phyloP scores from a whole-genome alignment of 192 early-diverging fungal genomes.

The Umbelopsis sp. region DNA sequence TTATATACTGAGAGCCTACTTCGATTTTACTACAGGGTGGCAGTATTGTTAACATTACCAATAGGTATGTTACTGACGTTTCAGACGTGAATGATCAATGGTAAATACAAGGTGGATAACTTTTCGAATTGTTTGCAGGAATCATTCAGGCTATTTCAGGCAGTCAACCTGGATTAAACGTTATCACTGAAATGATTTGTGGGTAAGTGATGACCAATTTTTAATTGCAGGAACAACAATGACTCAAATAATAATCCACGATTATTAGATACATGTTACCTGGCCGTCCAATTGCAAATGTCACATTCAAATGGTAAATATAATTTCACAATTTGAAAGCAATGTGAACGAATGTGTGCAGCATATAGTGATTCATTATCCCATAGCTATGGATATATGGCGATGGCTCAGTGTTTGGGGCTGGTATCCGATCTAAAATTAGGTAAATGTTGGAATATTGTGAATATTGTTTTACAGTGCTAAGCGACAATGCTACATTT shows the following conservation, averaged over 20 bases:
- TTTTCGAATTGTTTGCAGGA: slow-evolving; percentile 17
- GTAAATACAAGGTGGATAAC: neutral
- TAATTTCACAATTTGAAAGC: neutral
- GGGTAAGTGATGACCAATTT: neutral
- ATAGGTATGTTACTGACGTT: neutral
- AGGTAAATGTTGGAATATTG: slow-evolving; percentile 40
- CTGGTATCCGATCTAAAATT: slow-evolving; percentile 63
- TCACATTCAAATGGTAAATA: slow-evolving; percentile 8
- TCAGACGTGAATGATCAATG: too few species aligned
- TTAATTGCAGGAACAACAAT: too few species aligned
- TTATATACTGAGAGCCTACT: neutral
- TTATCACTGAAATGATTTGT: slow-evolving; percentile 52
- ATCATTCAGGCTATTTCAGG: slow-evolving; percentile 51
- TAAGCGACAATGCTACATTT: neutral
- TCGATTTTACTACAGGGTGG: neutral
- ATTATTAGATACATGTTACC: slow-evolving; percentile 34
- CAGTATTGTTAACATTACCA: neutral
- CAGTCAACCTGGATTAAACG: slow-evolving; percentile 43
- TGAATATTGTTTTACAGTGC: slow-evolving; percentile 13
- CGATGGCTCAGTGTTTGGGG: slow-evolving; percentile 54
- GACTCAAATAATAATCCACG: too few species aligned
- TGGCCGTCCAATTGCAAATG: slow-evolving; percentile 37
- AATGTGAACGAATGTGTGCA: too few species aligned
- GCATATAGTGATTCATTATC: neutral
- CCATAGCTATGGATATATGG: slow-evolving; percentile 23